These are phyloP conservation scores for Microstegium vimineum DNA, from an alignment of 176 grass and related monocot genomes.

Conservation along the genomic window DNA sequence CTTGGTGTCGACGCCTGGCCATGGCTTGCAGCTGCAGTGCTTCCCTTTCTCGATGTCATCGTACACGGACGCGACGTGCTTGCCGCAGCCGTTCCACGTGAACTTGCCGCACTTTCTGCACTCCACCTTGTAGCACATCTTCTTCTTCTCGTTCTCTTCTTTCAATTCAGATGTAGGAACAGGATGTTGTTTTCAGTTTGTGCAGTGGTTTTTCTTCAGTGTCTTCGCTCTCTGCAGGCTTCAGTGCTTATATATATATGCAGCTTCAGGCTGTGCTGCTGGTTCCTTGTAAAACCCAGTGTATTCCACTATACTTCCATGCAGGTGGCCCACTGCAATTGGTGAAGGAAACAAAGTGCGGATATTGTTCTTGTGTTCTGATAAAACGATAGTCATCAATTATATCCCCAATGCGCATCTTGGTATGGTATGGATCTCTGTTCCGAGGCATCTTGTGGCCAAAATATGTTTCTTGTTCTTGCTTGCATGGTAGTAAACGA, in stretches of 20 bases:
- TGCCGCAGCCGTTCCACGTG: constrained; percentile 50
- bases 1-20: no score
- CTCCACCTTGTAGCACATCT: constrained; percentile 53
- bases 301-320: constrained; percentile 3
- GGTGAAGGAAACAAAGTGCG: constrained; percentile 33
- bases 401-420: no score
- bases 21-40: constrained; percentile 51
- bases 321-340: not conserved
- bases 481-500: not conserved
- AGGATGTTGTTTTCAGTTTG: not conserved
- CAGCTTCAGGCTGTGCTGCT: not conserved
- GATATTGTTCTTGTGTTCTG: not conserved
- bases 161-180: not conserved
- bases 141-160: no score
- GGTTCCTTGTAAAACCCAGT: not conserved
- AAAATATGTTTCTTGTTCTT: not conserved
- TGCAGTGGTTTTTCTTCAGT: constrained; percentile 11
- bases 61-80: constrained; percentile 25
- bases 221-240: not conserved
- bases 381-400: no score
- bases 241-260: constrained; percentile 21
- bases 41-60: constrained; percentile 35
- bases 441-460: not conserved
- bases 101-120: constrained; percentile 50
- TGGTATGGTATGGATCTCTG: not conserved